Evolutionary conservation across 2,329 filamentous ascomycete species (phyloP), one percentile per base, ranked within the genome.

Genomic region (Pseudogymnoascus sp.): DNA sequence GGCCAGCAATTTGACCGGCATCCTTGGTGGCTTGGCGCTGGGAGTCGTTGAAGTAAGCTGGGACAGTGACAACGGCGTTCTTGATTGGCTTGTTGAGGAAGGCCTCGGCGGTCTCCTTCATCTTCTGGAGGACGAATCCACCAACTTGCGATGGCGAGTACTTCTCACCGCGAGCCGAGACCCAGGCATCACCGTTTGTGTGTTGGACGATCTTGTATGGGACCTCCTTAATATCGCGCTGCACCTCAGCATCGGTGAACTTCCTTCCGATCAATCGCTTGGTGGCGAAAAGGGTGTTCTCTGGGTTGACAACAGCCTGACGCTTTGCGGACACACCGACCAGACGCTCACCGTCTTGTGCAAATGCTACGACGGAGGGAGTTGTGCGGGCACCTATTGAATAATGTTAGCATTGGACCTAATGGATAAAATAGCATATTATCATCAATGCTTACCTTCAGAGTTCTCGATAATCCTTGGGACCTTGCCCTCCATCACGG

Each of bases 181-280:
- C 89, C 93, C 93, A 97, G 67, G 93, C 93, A 75, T 97, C 93
- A 71, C 93, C 93, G 77, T 97, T 97, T 81, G 81, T 87, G 86
- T 97, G 93, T 82, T 96, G 92, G 65, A 96, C 89, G 71, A 97
- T 97, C 87, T 96, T 97, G 86, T 96, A 97, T 66, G 93, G 93
- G 11, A 97, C 93, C 80, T 97, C 91, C 82, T 96, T 92, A 76
- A 97, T 90, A 76, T 97, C 93, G 74, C 92, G 90, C 84, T 97
- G 93, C 65, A 96, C 91, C 84, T 97, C 93, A 69, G 82, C 76
- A 73, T 97, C 93, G 77, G 85, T 91, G 84, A 93, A 97, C 84
- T 97, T 97, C 78, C 93, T 91, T 75, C 93, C 93, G 78, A 97
- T 97, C 77, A 97, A 87, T 86, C 93, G 91, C 88, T 97, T 97